A percentile compares a stretch with the other conserved stretches of the same genome.
phyloP scores from a whole-genome alignment of 75 land plant genomes.

The Azolla pinnata region DNA sequence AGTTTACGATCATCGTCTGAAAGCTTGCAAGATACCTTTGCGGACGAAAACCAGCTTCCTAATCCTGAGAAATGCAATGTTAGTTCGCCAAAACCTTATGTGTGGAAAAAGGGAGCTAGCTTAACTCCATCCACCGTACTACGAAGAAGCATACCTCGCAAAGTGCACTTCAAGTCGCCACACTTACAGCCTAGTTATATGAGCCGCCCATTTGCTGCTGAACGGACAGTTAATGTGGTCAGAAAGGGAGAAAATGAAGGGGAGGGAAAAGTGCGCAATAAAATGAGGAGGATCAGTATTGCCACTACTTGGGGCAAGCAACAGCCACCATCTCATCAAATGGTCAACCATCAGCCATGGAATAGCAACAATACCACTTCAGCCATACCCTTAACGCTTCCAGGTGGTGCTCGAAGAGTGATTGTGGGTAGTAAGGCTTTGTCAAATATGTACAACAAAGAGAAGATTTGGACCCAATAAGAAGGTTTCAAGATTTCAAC shows the following conservation, averaged over 20 bases:
- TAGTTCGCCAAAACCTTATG: neutral
- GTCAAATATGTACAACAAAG: too few species aligned
- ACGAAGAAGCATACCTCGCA: slow-evolving; percentile 5
- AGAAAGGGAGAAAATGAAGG: neutral
- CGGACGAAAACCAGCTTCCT: slow-evolving; percentile 1
- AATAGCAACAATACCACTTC: too few species aligned
- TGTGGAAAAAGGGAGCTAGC: slow-evolving; percentile 1
- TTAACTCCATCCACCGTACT: slow-evolving; percentile 4
- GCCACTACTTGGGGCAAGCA: slow-evolving; percentile 1
- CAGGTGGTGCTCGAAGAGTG: neutral
- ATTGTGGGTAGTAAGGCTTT: neutral
- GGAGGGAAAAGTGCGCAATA: too few species aligned
- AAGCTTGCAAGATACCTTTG: neutral
- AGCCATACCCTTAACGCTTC: neutral
- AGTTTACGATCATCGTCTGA: slow-evolving; percentile 2
- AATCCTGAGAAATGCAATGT: neutral
- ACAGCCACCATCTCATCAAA: neutral
- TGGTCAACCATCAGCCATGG: neutral
- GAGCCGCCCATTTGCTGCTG: neutral
- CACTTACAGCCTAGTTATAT: slow-evolving; percentile 5
- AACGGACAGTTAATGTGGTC: neutral
- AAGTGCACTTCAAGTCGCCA: slow-evolving; percentile 7
- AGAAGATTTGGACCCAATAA: too few species aligned
- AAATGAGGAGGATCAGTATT: slow-evolving; percentile 3
- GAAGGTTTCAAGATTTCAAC: too few species aligned